phyloP scores from a whole-genome alignment of 1,139 yeast genomes.

The Geotrichum aggregatum region DNA sequence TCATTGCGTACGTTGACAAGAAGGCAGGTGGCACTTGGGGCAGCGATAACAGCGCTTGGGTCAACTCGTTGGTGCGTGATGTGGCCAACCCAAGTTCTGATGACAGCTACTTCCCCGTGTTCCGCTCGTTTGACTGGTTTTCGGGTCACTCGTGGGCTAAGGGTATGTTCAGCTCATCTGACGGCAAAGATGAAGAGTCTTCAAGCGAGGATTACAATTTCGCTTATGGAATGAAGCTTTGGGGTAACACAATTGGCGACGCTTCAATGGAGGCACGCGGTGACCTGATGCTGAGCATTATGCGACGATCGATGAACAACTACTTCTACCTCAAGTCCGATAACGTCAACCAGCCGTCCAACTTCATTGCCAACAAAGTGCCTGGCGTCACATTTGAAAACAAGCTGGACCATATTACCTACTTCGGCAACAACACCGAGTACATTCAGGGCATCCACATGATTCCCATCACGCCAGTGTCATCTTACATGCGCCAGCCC shows the following conservation, averaged over 20 bases:
- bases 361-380: conserved; percentile 56
- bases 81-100: conserved; percentile 57
- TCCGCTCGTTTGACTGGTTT: conserved; percentile 70
- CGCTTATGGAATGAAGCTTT: conserved; percentile 67
- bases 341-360: conserved; percentile 52
- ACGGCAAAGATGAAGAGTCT: conserved; percentile 74
- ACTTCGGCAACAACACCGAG: conserved; percentile 65
- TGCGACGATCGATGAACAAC: conserved; percentile 55
- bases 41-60: conserved; percentile 54
- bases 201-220: conserved; percentile 67
- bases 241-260: conserved; percentile 67
- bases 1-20: conserved; percentile 58
- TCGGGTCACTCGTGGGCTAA: conserved; percentile 80
- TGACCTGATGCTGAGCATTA: conserved; percentile 61
- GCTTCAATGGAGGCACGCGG: conserved; percentile 63
- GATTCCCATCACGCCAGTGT: conserved; percentile 78
- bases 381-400: conserved; percentile 73
- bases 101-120: conserved; percentile 64
- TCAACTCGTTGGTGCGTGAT: conserved; percentile 59
- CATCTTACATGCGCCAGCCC: conserved; percentile 65
- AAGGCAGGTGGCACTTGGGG: conserved; percentile 64
- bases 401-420: conserved; percentile 84
- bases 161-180: conserved; percentile 63
- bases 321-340: conserved; percentile 55
- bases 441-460: conserved; percentile 92